Percentiles rank a stretch among this genome's conserved stretches.
Conservation (phyloP, 768 basidiomycete genomes). For the Lactifluus piperatus region DNA sequence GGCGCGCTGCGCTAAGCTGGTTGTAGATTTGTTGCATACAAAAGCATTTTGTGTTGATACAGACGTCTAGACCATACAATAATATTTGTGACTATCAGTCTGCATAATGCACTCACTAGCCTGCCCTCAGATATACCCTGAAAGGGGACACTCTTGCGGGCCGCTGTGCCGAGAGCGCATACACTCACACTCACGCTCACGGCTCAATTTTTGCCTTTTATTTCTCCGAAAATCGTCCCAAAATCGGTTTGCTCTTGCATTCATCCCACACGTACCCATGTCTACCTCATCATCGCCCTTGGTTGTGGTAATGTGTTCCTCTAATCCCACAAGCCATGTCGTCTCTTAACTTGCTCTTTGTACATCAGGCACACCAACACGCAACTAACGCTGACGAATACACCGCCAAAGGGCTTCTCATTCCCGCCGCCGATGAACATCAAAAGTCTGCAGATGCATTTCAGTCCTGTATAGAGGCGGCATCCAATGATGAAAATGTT, state of each 20-base stretch:
- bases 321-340: background rate
- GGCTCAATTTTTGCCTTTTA: background rate
- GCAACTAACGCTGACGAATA: conserved; percentile 75
- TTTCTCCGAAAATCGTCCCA: background rate
- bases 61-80: background rate
- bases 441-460: conserved; percentile 71
- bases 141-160: background rate
- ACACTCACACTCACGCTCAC: background rate
- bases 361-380: conserved; percentile 69
- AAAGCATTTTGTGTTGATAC: background rate
- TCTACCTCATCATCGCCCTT: conserved; percentile 22
- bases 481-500: conserved; percentile 66
- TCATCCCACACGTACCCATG: conserved; percentile 15
- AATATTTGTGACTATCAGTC: background rate
- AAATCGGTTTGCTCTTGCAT: background rate
- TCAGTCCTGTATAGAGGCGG: conserved; percentile 59
- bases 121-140: background rate
- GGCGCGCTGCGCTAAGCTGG: background rate
- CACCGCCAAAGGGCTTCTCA: conserved; percentile 53
- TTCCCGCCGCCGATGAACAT: conserved; percentile 68
- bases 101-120: background rate
- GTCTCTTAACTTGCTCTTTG: conserved; percentile 8
- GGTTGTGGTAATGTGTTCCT: conserved; percentile 20
- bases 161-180: conserved; percentile 11
- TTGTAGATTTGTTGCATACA: background rate